Evolutionary conservation across 164 flowering plant species (phyloP), one percentile per base, ranked within the genome.

Genomic region (Berberis thunbergii): DNA sequence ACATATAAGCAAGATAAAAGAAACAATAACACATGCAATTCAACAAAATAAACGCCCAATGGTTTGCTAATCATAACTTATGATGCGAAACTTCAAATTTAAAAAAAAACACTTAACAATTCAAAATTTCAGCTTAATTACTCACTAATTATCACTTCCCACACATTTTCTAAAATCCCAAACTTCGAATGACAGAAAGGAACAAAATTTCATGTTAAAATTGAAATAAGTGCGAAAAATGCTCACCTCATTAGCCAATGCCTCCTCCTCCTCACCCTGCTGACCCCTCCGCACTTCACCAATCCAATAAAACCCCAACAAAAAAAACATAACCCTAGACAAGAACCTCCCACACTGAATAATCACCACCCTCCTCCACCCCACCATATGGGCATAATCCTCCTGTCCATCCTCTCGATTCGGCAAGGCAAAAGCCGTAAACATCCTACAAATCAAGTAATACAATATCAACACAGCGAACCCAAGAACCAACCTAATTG

Each of bases 351-450:
- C 79, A 57, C 63, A 68, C 11, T 53, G 63, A 48, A 76, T 77
- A 49, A 76, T 66, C 0, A 66, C 71, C 13, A 61, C 59, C 56
- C 79, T 71, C 38, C 77, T 65, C 72, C 74, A 85, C 61, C 97
- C 97, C 7, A 76, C 80, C 89, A 91, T 64, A 69, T 91, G 97
- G 6, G 97, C 96, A 60, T 80, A 95, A 68, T 76, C 77, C 62
- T 76, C 79, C 60, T 73, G 75, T 42, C 69, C 79, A 43, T 70
- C 79, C 40, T 67, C 79, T 46, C 74, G 63, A 60, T 71, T 63
- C 50, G 77, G 79, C 4, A 55, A 74, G 49, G 71, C 75, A 71
- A 81, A 87, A 6, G 83, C 67, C 43, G 99, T 94, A 45, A 87
- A 89, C 38, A 83, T 55, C 7, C 73, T 58, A 46, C 79, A 76